phyloP scores from a whole-genome alignment of 139 green algal genomes.

The Tetradesmus obliquus region DNA sequence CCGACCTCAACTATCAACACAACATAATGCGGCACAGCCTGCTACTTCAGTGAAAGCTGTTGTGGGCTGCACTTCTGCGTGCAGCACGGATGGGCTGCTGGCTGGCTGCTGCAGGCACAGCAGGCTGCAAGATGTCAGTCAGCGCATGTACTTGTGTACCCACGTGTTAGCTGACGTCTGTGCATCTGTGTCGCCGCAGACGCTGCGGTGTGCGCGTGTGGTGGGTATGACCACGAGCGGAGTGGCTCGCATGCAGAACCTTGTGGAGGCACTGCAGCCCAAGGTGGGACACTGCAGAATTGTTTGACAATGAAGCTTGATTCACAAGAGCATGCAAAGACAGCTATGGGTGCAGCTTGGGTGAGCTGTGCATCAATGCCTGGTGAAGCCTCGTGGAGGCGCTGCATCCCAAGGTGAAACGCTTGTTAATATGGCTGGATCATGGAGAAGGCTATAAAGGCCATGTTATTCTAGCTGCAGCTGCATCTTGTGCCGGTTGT shows the following conservation, averaged over 20 bases:
- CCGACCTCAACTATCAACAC: no score
- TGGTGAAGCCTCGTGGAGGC: background rate
- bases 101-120: background rate
- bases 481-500: no score
- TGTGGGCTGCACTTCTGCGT: background rate
- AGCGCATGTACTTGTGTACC: background rate
- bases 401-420: conserved; percentile 55
- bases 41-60: no score
- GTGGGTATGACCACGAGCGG: conserved; percentile 83
- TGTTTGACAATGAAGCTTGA: background rate
- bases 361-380: no score
- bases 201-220: conserved; percentile 56
- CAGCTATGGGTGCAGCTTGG: no score
- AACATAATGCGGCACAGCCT: no score
- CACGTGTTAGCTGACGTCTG: conserved; percentile 1
- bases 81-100: background rate
- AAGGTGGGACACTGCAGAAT: conserved; percentile 41
- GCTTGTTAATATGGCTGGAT: background rate
- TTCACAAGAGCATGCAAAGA: background rate
- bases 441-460: background rate
- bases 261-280: conserved; percentile 60
- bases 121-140: no score
- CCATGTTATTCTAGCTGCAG: background rate
- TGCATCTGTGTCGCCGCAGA: conserved; percentile 23
- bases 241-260: conserved; percentile 59